A percentile compares a stretch with the other conserved stretches of the same genome.
phyloP scores from a whole-genome alignment of 257 asterid genomes.

The Primulina eburnea region DNA sequence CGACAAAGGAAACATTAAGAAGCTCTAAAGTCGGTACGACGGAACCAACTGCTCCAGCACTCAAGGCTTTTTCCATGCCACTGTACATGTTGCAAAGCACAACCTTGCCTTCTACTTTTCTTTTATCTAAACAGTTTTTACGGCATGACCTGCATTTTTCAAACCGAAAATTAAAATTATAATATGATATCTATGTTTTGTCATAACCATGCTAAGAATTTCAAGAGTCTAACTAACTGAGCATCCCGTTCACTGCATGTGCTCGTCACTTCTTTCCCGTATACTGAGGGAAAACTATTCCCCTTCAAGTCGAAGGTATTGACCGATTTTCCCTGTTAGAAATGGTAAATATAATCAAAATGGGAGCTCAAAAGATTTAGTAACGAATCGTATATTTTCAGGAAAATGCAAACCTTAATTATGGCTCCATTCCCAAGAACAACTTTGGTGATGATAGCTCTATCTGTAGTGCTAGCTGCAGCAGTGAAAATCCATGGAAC shows the following conservation, averaged over 20 bases:
- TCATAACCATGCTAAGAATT: neutral
- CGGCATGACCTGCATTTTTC: conserved; percentile 13
- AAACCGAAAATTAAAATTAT: neutral
- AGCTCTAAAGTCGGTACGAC: neutral
- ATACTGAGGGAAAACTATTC: conserved; percentile 13
- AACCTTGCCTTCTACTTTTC: conserved; percentile 28
- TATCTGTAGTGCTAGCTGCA: conserved; percentile 29
- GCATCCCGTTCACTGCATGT: neutral
- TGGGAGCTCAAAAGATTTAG: neutral
- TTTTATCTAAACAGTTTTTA: conserved; percentile 11
- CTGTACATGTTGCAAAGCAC: neutral
- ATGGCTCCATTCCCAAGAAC: conserved; percentile 26
- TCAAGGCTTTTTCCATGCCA: neutral
- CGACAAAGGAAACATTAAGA: conserved; percentile 10
- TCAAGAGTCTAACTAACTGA: neutral
- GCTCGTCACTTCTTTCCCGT: conserved; percentile 15
- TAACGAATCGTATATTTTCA: neutral
- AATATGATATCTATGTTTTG: neutral
- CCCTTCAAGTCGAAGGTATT: conserved; percentile 25
- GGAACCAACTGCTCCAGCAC: conserved; percentile 16
- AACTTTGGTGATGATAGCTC: conserved; percentile 16
- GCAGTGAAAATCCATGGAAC: conserved; percentile 32
- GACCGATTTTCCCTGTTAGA: conserved; percentile 20
- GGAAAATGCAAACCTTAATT: conserved; percentile 6
- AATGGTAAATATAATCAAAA: too few relatives aligned